Base-by-base conservation (phyloP, 331 rosid species). In the Quercus phellos region DNA sequence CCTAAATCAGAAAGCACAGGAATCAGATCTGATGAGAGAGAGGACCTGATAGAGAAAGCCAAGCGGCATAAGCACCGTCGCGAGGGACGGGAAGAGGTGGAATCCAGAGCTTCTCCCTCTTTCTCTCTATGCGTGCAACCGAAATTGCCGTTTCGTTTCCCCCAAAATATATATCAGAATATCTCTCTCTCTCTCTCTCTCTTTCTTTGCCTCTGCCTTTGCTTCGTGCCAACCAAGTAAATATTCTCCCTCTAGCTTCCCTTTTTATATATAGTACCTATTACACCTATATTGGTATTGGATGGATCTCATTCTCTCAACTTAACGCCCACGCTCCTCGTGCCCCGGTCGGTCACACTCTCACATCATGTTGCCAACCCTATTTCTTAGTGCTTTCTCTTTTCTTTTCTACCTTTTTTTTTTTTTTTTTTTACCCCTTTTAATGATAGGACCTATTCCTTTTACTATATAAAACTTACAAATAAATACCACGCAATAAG, bases 41-140 rank as follows among this genome's bases (percentile, higher is more conserved):
- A 74, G 43, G 17, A 92, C 97, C 97, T 88, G 90, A 38, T 38
- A 8, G 46, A 38, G 12, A 87, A 80, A 86, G 85, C 86, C 83
- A 88, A 84, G 87, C 80, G 90, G 97, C 92, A 83, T 84, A 88
- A 87, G 89, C 90, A 90, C 97, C 99, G 98, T 87, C 96, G 82
- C 93, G 85, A 78, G 81, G 98, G 97, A 93, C 96, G 96, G 96
- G 89, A 86, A 74, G 84, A 80, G 92, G 89, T 81, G 87, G 93
- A 93, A 90, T 92, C 98, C 98, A 92, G 96, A 95, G 93, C 85
- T 85, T 76, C 91, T 66, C 68, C 56, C 73, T 29, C 54, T 9
- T n/a, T 56, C 68, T 61, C 73, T 29, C 59, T 9, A 27, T 56
- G 26, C 56, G 51, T 61, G 68, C 55, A 74, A 61, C 43, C 74